Base-by-base conservation (phyloP, 139 green algal genomes). In the Auxenochlorella pyrenoidosa region DNA sequence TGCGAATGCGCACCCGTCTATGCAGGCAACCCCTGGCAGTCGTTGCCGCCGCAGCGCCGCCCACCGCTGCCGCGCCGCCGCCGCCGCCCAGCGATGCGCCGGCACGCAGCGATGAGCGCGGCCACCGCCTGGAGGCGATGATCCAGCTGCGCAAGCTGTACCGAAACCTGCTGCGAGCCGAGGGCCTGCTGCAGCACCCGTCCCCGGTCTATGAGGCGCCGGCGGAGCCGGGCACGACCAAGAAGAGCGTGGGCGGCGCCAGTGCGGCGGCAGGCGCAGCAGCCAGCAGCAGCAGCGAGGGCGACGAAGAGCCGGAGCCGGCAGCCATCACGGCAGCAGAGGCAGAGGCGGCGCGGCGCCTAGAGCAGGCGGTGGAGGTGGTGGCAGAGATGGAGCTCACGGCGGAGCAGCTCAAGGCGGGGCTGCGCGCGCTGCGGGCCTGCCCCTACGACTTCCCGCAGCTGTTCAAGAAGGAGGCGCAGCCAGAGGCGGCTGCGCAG, bases 381-480 rank as follows among this genome's bases (percentile, higher is more conserved):
- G 92, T 97, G 44, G 94, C 94, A 16, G 95, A 98, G 78, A 96
- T 98, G 93, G 89, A 94, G 88, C 91, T 98, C 41, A 97, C 95
- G 13, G 90, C 94, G 34, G 95, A 98, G 60, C 92, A 97, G 89
- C 86, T 98, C 54, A 95, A 95, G 93, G 93, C 95, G 47, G 89
- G 88, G 0, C 76, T 96, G 65, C 89, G 93, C 28, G 58, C 90
- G 8, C 90, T 96, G 22, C 86, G 90, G 3, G 21, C 82, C 2
- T 65, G 60, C 34, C 54, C 81, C 32, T 68, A 75, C 28, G 82
- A 87, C 60, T 95, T 95, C 79, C 88, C 21, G 24, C 59, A 22
- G 34, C 79, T 85, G 19, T 85, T 75, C 79, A 68, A n/a, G 15
- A 18, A 40, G 26, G 79, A 58, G 36, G 24, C 41, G 79, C 79